Conservation (phyloP, 2,329 filamentous ascomycete species). For the Exophiala sp. region DNA sequence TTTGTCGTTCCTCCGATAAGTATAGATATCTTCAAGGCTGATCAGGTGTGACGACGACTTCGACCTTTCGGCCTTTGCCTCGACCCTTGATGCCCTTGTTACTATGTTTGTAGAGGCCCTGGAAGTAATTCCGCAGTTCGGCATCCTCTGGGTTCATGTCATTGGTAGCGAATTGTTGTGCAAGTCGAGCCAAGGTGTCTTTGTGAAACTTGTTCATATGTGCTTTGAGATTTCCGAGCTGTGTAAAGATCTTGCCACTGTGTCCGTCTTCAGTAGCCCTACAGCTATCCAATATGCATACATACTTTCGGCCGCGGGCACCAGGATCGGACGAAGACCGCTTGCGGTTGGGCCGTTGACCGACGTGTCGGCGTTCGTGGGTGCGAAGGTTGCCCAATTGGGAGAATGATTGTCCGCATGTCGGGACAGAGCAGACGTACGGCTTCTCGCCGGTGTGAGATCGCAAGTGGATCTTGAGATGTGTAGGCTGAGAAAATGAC, state of each 20-base stretch:
- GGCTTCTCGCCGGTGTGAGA: constrained; percentile 88
- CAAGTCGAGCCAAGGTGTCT: constrained; percentile 66
- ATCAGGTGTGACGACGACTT: constrained; percentile 20
- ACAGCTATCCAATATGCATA: constrained; percentile 78
- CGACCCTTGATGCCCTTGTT: constrained; percentile 98
- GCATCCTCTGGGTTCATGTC: constrained; percentile 66
- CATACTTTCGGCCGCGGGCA: constrained; percentile 57
- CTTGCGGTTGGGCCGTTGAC: constrained; percentile 81
- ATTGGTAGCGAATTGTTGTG: constrained; percentile 60
- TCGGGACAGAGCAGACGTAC: constrained; percentile 69
- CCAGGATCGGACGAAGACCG: constrained; percentile 43
- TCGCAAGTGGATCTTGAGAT: constrained; percentile 83
- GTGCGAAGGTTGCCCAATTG: constrained; percentile 88
- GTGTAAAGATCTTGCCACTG: constrained; percentile 74
- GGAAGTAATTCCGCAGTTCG: constrained; percentile 80
- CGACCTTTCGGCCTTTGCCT: constrained; percentile 74
- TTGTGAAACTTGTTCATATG: constrained; percentile 94
- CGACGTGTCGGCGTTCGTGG: constrained; percentile 81
- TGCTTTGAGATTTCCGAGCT: constrained; percentile 88
- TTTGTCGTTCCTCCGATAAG: background rate
- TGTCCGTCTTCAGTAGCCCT: constrained; percentile 9
- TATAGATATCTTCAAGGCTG: constrained; percentile 3
- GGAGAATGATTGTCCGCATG: constrained; percentile 77
- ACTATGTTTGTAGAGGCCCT: constrained; percentile 88
- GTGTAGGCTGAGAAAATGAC: constrained; percentile 85